A percentile compares a stretch with the other conserved stretches of the same genome.
These are phyloP conservation scores for Fennellomyces sp. DNA, from an alignment of 371 early-diverging fungal genomes.

Conservation along the genomic window DNA sequence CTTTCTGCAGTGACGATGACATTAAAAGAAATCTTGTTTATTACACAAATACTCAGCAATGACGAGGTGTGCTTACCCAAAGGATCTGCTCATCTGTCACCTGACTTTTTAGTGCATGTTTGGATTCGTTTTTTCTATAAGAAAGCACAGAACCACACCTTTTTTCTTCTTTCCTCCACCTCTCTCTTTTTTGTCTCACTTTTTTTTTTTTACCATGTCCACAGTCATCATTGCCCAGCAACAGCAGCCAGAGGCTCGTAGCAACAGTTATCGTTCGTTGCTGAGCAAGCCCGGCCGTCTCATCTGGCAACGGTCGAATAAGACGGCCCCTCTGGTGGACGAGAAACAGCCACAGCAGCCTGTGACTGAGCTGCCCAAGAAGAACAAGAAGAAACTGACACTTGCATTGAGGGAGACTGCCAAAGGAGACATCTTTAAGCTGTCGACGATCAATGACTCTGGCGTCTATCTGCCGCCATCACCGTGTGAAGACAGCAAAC, in stretches of 20 bases:
- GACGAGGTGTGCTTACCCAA: too few species aligned
- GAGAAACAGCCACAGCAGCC: background rate
- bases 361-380: background rate
- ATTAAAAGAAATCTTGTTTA: too few species aligned
- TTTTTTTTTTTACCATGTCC: background rate
- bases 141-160: background rate
- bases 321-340: slow-evolving; percentile 14
- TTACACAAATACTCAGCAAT: too few species aligned
- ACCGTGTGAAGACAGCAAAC: slow-evolving; percentile 28
- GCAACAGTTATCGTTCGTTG: background rate
- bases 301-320: slow-evolving; percentile 11
- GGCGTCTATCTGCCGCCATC: slow-evolving; percentile 48
- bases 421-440: slow-evolving; percentile 31
- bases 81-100: too few species aligned
- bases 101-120: background rate
- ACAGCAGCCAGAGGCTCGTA: background rate
- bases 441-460: slow-evolving; percentile 42
- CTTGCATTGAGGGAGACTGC: slow-evolving; percentile 30
- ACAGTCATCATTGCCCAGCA: background rate
- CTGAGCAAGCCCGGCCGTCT: slow-evolving; percentile 3
- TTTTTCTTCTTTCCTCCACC: background rate
- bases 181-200: background rate
- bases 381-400: slow-evolving; percentile 6
- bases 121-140: background rate
- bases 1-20: too few species aligned